Conservation (phyloP, 2,329 filamentous ascomycete genomes). For the Ophiostoma ulmi region DNA sequence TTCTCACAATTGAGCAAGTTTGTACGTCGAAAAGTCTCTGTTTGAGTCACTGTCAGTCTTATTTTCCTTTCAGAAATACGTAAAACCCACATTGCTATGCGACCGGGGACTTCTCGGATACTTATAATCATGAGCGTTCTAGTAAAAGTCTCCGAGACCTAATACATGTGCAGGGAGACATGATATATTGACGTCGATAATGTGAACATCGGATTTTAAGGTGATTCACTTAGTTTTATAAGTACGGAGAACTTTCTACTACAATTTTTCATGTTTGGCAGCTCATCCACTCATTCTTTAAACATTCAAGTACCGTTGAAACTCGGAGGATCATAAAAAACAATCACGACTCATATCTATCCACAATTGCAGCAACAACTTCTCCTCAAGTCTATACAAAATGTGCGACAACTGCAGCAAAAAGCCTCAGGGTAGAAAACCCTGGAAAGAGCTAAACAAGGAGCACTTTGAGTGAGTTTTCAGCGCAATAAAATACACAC, state of each 20-base stretch:
- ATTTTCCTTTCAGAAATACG: neutral
- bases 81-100: neutral
- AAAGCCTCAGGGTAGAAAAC: conserved; percentile 14
- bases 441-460: conserved; percentile 25
- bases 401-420: neutral
- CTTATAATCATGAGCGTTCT: neutral
- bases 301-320: neutral
- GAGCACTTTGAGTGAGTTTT: conserved; percentile 25
- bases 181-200: neutral
- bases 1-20: neutral
- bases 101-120: neutral
- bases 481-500: neutral
- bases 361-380: neutral
- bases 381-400: neutral
- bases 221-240: too few species aligned
- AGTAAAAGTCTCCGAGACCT: neutral
- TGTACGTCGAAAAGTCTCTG: neutral
- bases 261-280: too few species aligned
- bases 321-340: neutral
- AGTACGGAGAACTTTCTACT: too few species aligned
- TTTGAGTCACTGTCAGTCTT: neutral
- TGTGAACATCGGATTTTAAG: neutral
- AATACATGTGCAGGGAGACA: neutral
- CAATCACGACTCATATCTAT: neutral
- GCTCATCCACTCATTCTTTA: neutral